phyloP scores from a whole-genome alignment of 2,329 filamentous ascomycete species.

The Dendrostoma leiphaemia region DNA sequence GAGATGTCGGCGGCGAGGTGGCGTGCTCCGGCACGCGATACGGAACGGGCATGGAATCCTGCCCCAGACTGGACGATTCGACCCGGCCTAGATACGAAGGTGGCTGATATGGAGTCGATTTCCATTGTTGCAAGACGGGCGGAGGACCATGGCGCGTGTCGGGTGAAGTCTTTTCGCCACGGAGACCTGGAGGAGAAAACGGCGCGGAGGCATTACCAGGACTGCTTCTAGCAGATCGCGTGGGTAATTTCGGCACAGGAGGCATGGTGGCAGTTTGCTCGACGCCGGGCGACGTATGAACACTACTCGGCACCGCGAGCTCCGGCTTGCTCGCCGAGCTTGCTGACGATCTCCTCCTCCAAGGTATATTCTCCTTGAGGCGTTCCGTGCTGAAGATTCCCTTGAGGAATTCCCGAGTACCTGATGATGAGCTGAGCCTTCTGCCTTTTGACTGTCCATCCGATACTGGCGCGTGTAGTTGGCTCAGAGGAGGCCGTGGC shows the following conservation, averaged over 20 bases:
- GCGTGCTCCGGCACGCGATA: constrained; percentile 20
- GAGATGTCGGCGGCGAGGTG: constrained; percentile 48
- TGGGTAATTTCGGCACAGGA: constrained; percentile 4
- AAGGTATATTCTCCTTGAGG: constrained; percentile 25
- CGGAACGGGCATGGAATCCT: constrained; percentile 24
- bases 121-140: constrained; percentile 25
- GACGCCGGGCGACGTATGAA: constrained; percentile 8
- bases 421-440: background rate
- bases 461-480: constrained; percentile 19
- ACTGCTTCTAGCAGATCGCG: constrained; percentile 32
- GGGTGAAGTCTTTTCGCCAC: constrained; percentile 13
- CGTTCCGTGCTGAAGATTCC: constrained; percentile 13
- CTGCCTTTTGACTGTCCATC: constrained; percentile 14
- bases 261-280: constrained; percentile 6
- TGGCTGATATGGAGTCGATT: constrained; percentile 23
- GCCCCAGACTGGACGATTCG: constrained; percentile 22
- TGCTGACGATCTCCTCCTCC: constrained; percentile 5
- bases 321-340: constrained; percentile 9
- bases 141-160: constrained; percentile 6
- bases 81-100: constrained; percentile 17
- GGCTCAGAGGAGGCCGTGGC: background rate
- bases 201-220: constrained; percentile 26
- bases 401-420: background rate
- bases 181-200: constrained; percentile 26
- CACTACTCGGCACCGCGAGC: constrained; percentile 3